Evolutionary conservation across 2,329 filamentous ascomycete genomes (phyloP), one percentile per base, ranked within the genome.

Genomic region (Thermothelomyces thermophilus): DNA sequence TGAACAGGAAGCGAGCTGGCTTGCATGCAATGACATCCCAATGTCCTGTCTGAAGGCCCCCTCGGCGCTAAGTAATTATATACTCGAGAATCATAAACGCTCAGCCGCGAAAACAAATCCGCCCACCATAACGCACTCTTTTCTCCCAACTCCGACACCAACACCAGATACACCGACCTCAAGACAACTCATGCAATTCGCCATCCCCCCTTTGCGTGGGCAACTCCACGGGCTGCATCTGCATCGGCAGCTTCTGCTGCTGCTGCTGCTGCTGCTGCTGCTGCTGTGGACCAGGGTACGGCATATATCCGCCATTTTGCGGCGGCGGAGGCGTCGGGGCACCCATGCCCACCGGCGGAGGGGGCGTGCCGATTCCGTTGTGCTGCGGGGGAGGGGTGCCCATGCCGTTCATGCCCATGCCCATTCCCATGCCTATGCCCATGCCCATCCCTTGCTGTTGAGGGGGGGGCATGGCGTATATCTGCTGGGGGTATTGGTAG

Each of bases 131-230:
- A 26, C 24, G 24, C 24, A 26, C 24, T 26, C 24, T 9, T 5
- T 26, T 5, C 9, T 9, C 24, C 24, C 9, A 5, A 9, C 24
- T 26, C 9, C 24, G 9, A 26, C 5, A 26, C 9, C 24, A n/a
- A 5, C 24, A 26, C 24, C 24, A 26, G 9, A 14, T n/a, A n/a
- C n/a, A n/a, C n/a, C 30, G 30, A 5, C 20, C 7, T 17, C 35
- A 53, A n/a, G 44, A 41, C 42, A 51, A 13, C 48, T 54, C 54
- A 43, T 56, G 49, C 22, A 54, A 37, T 49, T 56, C 48, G 14
- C 54, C 54, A 30, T 56, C 54, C 9, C 54, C 49, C 11, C 44
- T 31, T 37, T 56, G 54, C 16, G 51, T 54, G 0, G 51, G 37
- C 36, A 56, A n/a, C 44, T 56, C 54, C 9, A 28, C 48, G 2